Conservation (phyloP, 257 asterid genomes). For the Nemophila menziesii region DNA sequence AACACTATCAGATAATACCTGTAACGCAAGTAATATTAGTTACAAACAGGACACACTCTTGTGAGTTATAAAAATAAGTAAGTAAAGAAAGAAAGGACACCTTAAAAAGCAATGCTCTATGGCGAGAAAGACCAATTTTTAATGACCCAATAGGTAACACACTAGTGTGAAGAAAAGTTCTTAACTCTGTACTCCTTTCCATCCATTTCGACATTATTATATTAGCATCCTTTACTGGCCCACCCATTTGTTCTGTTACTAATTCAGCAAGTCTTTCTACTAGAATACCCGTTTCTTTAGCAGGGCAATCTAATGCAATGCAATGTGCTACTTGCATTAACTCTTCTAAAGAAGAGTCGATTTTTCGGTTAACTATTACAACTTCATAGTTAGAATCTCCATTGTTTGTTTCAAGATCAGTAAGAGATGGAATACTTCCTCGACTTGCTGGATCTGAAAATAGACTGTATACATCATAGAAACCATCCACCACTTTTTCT, state of each 20-base stretch:
- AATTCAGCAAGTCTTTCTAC: constrained; percentile 87
- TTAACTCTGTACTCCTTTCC: constrained; percentile 72
- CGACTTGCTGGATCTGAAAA: constrained; percentile 47
- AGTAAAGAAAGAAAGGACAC: no score
- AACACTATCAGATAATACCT: constrained; percentile 88
- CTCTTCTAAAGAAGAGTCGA: constrained; percentile 90
- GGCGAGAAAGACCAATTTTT: constrained; percentile 82
- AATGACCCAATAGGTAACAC: constrained; percentile 89
- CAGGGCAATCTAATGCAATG: constrained; percentile 58
- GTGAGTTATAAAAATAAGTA: no score
- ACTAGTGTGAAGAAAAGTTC: constrained; percentile 80
- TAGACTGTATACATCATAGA: constrained; percentile 76
- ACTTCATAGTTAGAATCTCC: constrained; percentile 75
- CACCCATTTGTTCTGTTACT: constrained; percentile 85
- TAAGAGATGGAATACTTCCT: constrained; percentile 89
- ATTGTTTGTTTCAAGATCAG: constrained; percentile 60
- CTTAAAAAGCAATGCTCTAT: constrained; percentile 98
- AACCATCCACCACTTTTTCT: constrained; percentile 90
- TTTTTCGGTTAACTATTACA: constrained; percentile 57
- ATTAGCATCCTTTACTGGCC: constrained; percentile 85
- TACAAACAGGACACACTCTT: constrained; percentile 7
- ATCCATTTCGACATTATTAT: constrained; percentile 62
- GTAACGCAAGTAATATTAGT: constrained; percentile 21
- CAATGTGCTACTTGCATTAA: constrained; percentile 81
- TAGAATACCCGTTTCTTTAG: constrained; percentile 43